Base-by-base conservation (phyloP, 2,329 filamentous ascomycete species). In the Diplodia sapinea region DNA sequence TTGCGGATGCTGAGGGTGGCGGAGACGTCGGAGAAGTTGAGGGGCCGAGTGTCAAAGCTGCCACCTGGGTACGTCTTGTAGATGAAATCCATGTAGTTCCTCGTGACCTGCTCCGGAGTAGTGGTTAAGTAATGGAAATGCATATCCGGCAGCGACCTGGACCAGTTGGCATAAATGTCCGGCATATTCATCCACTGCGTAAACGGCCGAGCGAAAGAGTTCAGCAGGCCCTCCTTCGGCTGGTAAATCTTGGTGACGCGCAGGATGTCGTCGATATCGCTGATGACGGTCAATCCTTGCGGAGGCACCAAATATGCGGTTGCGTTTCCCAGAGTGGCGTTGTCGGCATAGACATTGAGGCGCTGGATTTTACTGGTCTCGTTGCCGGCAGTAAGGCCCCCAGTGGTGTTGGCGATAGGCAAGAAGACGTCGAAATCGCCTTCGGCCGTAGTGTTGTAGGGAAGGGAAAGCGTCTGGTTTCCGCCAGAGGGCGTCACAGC, bases 41-140 rank as follows among this genome's bases (percentile, higher is more conserved):
- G 84, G 0, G 91, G 91, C 0, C 57, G 86, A 1, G 90, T 92
- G 73, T 94, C 91, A 75, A 93, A 93, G 51, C 88, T 91, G 52
- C 91, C 91, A 15, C 88, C 85, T 0, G 91, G 91, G 75, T 94
- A 94, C 7, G 86, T 92, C 73, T 87, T 86, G 82, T 91, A 93
- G 76, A 94, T 93, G 78, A 90, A 86, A 69, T 90, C 85, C 90
- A 93, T 92, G 80, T 94, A 94, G 71, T 89, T 90, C 51, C 91
- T 83, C 0, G 91, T 92, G 4, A 88, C 85, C 59, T 92, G 90
- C 77, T 92, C 91, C 0, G 91, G 91, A 0, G 91, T 92, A 0
- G 91, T 94, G 0, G 91, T 94, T 23, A 94, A 83, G 79, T 94
- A 94, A 79, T 93, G 91, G 81, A 93, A 94, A 76, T 93, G 91